Evolutionary conservation across 441 rosid species (phyloP).

Genomic region (Gossypium schwendimanii): DNA sequence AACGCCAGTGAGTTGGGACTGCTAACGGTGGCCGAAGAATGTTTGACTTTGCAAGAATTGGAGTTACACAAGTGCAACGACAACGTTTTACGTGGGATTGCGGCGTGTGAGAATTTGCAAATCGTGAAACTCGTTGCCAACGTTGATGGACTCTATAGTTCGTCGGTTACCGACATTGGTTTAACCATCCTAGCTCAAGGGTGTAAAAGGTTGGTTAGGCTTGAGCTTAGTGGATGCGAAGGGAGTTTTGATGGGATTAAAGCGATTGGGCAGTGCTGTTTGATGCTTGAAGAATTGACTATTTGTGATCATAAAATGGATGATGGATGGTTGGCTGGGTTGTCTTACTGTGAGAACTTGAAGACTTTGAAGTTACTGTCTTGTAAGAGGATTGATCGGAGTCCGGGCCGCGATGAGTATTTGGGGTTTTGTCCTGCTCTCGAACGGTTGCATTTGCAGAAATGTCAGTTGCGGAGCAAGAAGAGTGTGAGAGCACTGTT

Average conservation of each 20-base stretch:
- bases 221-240: conserved; percentile 60
- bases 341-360: conserved; percentile 48
- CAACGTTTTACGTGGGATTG: conserved; percentile 53
- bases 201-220: conserved; percentile 55
- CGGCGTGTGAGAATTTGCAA: conserved; percentile 54
- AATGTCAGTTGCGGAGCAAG: conserved; percentile 50
- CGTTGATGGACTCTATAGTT: conserved; percentile 47
- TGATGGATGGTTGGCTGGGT: conserved; percentile 65
- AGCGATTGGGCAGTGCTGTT: conserved; percentile 68
- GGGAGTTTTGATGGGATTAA: conserved; percentile 69
- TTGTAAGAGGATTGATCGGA: conserved; percentile 39
- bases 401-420: conserved; percentile 48
- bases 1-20: conserved; percentile 55
- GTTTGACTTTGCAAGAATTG: conserved; percentile 45
- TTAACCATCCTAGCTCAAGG: conserved; percentile 65
- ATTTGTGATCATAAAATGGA: conserved; percentile 60
- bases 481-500: conserved; percentile 47
- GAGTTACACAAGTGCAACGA: conserved; percentile 57
- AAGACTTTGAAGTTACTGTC: conserved; percentile 47
- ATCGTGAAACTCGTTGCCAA: conserved; percentile 46
- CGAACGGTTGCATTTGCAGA: conserved; percentile 49
- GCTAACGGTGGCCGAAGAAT: conserved; percentile 47
- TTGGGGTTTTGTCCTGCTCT: conserved; percentile 48
- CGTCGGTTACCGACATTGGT: conserved; percentile 55
- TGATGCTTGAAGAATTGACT: conserved; percentile 47